Evolutionary conservation across 2,329 filamentous ascomycete species (phyloP).

Genomic region (Macrophomina pseudophaseolina): DNA sequence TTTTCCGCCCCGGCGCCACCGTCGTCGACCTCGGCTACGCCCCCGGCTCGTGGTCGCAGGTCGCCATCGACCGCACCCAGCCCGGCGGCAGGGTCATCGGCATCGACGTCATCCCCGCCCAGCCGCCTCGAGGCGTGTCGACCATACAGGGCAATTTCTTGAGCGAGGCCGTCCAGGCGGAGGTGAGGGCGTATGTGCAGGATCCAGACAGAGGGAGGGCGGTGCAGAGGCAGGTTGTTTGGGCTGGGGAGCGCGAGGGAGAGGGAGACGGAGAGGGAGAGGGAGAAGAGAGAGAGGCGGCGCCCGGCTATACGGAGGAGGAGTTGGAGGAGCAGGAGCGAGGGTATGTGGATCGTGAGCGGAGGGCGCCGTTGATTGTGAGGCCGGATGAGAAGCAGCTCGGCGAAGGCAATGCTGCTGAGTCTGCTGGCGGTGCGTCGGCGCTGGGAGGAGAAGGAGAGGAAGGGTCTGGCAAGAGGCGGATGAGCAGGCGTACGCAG

Average conservation of each 20-base stretch:
- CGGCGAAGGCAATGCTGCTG: slow-evolving; percentile 22
- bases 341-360: slow-evolving; percentile 72
- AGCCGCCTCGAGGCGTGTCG: slow-evolving; percentile 88
- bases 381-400: slow-evolving; percentile 32
- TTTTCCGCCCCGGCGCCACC: slow-evolving; percentile 82
- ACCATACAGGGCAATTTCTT: slow-evolving; percentile 96
- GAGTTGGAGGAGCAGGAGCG: slow-evolving; percentile 43
- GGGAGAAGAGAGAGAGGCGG: slow-evolving; percentile 48
- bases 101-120: slow-evolving; percentile 91
- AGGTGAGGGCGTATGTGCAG: slow-evolving; percentile 77
- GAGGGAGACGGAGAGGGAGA: slow-evolving; percentile 47
- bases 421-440: background rate
- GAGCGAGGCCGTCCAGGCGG: slow-evolving; percentile 71
- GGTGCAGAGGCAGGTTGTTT: slow-evolving; percentile 36
- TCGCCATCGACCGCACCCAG: slow-evolving; percentile 77
- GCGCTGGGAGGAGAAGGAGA: slow-evolving; percentile 20
- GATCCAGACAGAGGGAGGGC: slow-evolving; percentile 65
- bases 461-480: slow-evolving; percentile 29
- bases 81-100: slow-evolving; percentile 83
- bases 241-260: slow-evolving; percentile 33
- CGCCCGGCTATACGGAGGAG: slow-evolving; percentile 38
- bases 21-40: slow-evolving; percentile 92
- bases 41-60: slow-evolving; percentile 71
- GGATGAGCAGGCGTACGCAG: slow-evolving; percentile 39
- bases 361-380: slow-evolving; percentile 46